Conservation (phyloP, 768 basidiomycete genomes). For the Leccinum disarticulatum region DNA sequence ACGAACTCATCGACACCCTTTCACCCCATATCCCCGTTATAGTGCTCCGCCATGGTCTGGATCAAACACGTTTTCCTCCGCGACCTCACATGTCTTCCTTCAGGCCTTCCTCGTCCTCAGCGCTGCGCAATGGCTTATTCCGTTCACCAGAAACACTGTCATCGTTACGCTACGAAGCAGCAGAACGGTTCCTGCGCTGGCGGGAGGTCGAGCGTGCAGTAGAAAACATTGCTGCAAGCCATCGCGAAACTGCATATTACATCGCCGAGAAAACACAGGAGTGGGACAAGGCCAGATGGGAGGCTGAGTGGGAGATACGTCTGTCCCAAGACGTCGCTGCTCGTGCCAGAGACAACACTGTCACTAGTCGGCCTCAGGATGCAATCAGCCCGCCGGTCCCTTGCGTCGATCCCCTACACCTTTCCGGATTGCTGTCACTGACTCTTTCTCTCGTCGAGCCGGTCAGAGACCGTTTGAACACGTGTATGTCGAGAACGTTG, state of each 20-base stretch:
- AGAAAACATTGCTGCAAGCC: constrained; percentile 38
- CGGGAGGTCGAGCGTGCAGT: constrained; percentile 64
- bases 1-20: constrained; percentile 48
- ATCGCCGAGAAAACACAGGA: constrained; percentile 24
- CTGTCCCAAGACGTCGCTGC: constrained; percentile 63
- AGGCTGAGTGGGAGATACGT: constrained; percentile 58
- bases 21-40: constrained; percentile 58
- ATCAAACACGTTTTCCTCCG: constrained; percentile 31
- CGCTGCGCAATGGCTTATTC: constrained; percentile 61
- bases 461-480: constrained; percentile 29
- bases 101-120: constrained; percentile 48
- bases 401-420: constrained; percentile 63
- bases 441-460: constrained; percentile 62
- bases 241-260: constrained; percentile 25
- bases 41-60: constrained; percentile 44
- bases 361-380: constrained; percentile 18
- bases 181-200: constrained; percentile 72
- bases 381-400: constrained; percentile 20
- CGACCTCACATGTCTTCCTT: constrained; percentile 52
- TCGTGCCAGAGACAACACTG: constrained; percentile 42
- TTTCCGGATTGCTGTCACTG: constrained; percentile 61
- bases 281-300: constrained; percentile 69
- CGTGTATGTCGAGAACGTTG: constrained; percentile 23
- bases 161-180: constrained; percentile 58
- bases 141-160: constrained; percentile 61